A percentile compares a stretch with the other conserved stretches of the same genome.
Conservation (phyloP, 495 filamentous ascomycete genomes). For the Penicillium pancosmium region DNA sequence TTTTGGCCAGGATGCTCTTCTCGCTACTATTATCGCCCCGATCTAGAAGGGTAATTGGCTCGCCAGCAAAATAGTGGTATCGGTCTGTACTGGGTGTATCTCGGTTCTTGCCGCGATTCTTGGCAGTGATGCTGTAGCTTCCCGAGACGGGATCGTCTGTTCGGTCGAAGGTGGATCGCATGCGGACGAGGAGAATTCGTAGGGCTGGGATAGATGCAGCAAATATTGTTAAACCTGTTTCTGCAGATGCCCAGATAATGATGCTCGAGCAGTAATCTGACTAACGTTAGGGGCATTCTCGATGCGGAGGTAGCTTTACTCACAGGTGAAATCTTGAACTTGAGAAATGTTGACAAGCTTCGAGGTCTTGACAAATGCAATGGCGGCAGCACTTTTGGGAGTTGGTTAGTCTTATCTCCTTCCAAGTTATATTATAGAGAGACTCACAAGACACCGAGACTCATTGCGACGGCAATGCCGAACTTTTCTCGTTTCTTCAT, state of each 20-base stretch:
- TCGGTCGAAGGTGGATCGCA: constrained; percentile 19
- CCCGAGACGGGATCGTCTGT: constrained; percentile 1
- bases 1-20: constrained; percentile 1
- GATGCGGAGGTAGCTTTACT: background rate
- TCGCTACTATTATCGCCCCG: constrained; percentile 7
- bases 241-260: constrained; percentile 29
- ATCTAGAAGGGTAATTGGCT: constrained; percentile 3
- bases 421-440: background rate
- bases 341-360: constrained; percentile 19
- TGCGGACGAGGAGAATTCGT: constrained; percentile 17
- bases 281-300: background rate
- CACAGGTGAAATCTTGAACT: constrained; percentile 30
- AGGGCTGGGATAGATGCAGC: constrained; percentile 30
- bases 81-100: background rate
- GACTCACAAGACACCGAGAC: constrained; percentile 29
- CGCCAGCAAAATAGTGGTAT: constrained; percentile 8
- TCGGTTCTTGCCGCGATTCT: background rate
- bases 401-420: background rate
- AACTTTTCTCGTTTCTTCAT: constrained; percentile 30
- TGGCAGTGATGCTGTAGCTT: background rate
- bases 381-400: constrained; percentile 17
- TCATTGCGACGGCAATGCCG: constrained; percentile 31
- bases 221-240: constrained; percentile 29
- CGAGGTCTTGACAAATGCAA: constrained; percentile 31
- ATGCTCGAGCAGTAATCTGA: constrained; percentile 16